Conservation (phyloP, 441 rosid genomes). For the Hura crepitans region DNA sequence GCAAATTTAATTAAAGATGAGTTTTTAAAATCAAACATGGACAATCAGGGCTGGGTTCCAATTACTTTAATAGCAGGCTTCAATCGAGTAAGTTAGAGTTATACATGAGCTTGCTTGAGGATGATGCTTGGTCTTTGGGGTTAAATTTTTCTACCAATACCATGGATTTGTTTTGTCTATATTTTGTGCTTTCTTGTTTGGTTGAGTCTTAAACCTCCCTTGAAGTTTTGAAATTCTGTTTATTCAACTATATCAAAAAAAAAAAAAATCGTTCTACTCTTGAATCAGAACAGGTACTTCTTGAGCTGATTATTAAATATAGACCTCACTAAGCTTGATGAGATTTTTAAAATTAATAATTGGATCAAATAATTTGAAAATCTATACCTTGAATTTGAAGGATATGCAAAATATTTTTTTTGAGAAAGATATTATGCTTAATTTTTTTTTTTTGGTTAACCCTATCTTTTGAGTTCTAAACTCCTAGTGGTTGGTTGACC, state of each 20-base stretch:
- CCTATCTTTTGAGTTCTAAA: too few relatives aligned
- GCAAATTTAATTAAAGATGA: slow-evolving; percentile 65
- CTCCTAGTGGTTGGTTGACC: too few relatives aligned
- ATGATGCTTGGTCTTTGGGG: background rate
- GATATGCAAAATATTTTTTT: too few relatives aligned
- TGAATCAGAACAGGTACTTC: background rate
- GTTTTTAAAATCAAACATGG: slow-evolving; percentile 71
- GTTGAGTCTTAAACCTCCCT: background rate
- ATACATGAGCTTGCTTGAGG: slow-evolving; percentile 10
- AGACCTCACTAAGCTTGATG: too few relatives aligned
- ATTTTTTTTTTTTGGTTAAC: too few relatives aligned
- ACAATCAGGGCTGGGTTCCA: slow-evolving; percentile 80
- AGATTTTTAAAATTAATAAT: too few relatives aligned
- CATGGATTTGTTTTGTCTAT: background rate
- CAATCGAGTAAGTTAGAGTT: slow-evolving; percentile 50
- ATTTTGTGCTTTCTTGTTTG: background rate
- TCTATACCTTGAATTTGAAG: background rate
- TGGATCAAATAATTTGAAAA: background rate
- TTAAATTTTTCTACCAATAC: background rate
- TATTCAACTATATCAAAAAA: too few relatives aligned
- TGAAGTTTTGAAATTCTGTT: too few relatives aligned
- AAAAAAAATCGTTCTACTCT: background rate
- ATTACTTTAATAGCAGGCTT: slow-evolving; percentile 68
- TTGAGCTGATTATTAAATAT: background rate
- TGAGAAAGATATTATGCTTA: too few relatives aligned